Base-by-base conservation (phyloP, 148 eudicot genomes). In the Vaccinium macrocarpon region DNA sequence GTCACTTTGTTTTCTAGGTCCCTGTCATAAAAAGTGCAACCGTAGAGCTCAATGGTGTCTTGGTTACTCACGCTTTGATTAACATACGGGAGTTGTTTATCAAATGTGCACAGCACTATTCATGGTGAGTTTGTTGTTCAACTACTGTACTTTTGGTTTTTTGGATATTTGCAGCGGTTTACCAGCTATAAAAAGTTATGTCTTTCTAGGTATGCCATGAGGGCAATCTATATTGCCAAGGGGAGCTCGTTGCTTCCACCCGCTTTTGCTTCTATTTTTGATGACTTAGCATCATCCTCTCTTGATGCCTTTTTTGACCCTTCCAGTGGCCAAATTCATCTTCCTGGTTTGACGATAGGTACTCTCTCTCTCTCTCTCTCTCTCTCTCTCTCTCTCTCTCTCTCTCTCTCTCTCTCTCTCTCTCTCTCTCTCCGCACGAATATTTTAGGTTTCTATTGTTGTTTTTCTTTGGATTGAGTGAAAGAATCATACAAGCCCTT, bases 221-320 rank as follows among this genome's bases (percentile, higher is more conserved):
- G 99, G 82, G 98, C 99, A 83, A 88, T 97, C 86, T 97, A 97
- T 82, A 94, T 97, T 86, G 99, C 98, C 53, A 97, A 97, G 84
- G 99, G 99, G 93, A 97, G 98, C 89, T 86, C 90, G 35, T 88
- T 97, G 89, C 98, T 97, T 81, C 99, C 99, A 46, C 99, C 99
- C 84, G 88, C 93, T 83, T 97, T 97, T 85, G 95, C 98, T 84
- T 97, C 99, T 74, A 92, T 93, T 83, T 97, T 97, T 78, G 99
- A 97, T 87, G 99, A 97, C 93, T 82, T 90, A 83, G 95, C 99
- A 84, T 97, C 99, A 21, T 97, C 99, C 64, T 95, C 98, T 79
- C 92, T 97, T 42, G 99, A 97, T 90, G 98, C 92, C 79, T 97
- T 93, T 87, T 97, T 97, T 91, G 99, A 97, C 88, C 98, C 99